A percentile compares a stretch with the other conserved stretches of the same genome.
phyloP scores from a whole-genome alignment of 2,329 filamentous ascomycete species.

The Colletotrichum sp. region DNA sequence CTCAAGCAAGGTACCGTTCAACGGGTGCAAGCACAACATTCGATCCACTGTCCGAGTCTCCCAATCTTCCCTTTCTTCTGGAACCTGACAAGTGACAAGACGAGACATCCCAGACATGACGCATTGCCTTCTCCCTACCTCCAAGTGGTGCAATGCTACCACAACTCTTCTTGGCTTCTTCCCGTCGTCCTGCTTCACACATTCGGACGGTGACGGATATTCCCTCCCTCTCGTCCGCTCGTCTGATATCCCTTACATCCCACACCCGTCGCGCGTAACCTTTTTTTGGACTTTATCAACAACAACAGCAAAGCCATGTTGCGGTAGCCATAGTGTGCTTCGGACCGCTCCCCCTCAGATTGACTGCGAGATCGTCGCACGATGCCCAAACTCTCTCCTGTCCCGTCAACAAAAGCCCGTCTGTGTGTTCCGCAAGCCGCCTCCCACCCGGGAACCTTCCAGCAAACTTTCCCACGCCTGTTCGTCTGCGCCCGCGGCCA shows the following conservation, averaged over 20 bases:
- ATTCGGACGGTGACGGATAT: not conserved
- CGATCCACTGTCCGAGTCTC: not conserved
- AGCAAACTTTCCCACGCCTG: constrained; percentile 1
- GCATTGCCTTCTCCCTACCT: not conserved
- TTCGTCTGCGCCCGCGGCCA: not conserved
- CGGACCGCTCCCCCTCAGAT: not conserved
- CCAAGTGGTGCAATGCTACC: not conserved
- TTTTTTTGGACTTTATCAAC: not conserved
- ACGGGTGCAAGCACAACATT: not conserved
- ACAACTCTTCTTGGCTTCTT: not conserved
- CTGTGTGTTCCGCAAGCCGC: not conserved
- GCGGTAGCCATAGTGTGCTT: not conserved
- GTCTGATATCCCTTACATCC: not conserved
- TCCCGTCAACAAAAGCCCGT: not conserved
- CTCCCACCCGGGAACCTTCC: constrained; percentile 1
- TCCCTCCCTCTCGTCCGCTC: not conserved
- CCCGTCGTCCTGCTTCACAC: not conserved
- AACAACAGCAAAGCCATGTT: not conserved
- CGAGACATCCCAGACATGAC: constrained; percentile 7
- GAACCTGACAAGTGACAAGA: constrained; percentile 20
- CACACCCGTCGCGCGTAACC: not conserved
- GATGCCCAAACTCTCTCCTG: not conserved
- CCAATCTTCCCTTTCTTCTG: not conserved
- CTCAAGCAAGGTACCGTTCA: not conserved
- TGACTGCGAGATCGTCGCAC: not conserved